Conservation (phyloP, 1,139 yeast species). For the Geotrichum phurueaensis region DNA sequence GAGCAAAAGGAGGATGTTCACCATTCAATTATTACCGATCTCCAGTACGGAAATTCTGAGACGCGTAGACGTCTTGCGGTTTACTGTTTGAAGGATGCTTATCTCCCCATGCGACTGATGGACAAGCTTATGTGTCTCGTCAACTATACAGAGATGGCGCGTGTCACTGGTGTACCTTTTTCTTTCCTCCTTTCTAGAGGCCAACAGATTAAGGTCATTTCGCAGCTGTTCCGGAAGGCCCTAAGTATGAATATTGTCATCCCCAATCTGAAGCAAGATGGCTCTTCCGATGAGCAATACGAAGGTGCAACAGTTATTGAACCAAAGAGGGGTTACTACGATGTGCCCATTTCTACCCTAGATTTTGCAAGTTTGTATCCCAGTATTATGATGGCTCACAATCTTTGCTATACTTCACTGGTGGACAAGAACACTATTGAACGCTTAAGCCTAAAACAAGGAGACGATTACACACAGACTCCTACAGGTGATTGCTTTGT, state of each 20-base stretch:
- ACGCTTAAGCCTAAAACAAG: constrained; percentile 56
- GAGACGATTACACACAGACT: constrained; percentile 73
- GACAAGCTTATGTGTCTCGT: constrained; percentile 95
- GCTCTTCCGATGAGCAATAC: constrained; percentile 76
- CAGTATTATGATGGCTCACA: constrained; percentile 99
- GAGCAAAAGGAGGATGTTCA: constrained; percentile 99
- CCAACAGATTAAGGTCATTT: constrained; percentile 94
- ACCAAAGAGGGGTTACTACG: constrained; percentile 91
- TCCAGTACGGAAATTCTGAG: constrained; percentile 88
- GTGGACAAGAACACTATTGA: constrained; percentile 64
- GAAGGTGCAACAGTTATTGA: constrained; percentile 99
- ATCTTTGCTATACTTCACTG: constrained; percentile 88
- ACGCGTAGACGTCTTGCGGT: constrained; percentile 94
- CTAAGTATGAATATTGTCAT: constrained; percentile 76
- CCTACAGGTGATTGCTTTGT: constrained; percentile 79
- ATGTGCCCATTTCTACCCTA: constrained; percentile 93
- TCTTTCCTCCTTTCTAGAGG: constrained; percentile 85
- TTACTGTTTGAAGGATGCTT: constrained; percentile 95
- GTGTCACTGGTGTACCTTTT: constrained; percentile 98
- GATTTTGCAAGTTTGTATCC: constrained; percentile 98
- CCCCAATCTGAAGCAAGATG: constrained; percentile 84
- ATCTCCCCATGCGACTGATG: constrained; percentile 75
- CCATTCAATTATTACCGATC: constrained; percentile 88
- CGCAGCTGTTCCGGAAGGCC: constrained; percentile 91
- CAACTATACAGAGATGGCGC: constrained; percentile 97